Percentiles rank a stretch among this genome's conserved stretches.
Evolutionary conservation across 768 basidiomycete species (phyloP).

Genomic region (Kwoniella dejecticola): DNA sequence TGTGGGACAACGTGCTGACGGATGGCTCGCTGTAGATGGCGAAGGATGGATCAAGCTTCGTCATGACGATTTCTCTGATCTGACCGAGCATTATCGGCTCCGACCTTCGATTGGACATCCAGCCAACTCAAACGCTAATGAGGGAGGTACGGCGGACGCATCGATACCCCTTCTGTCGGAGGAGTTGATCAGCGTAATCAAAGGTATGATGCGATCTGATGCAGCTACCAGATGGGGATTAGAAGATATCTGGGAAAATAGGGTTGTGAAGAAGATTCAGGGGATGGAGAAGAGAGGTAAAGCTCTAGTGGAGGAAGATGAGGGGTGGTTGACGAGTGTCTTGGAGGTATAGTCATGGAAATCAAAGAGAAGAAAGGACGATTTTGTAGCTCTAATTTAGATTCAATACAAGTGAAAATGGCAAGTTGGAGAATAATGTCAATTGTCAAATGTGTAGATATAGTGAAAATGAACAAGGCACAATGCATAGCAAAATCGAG

Average conservation of each 20-base stretch:
- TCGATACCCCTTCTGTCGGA: slow-evolving; percentile 30
- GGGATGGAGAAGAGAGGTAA: slow-evolving; percentile 3
- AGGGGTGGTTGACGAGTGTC: slow-evolving; percentile 18
- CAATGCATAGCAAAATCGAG: too few relatives aligned
- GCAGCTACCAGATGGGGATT: slow-evolving; percentile 23
- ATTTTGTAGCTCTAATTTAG: too few relatives aligned
- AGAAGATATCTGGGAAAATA: slow-evolving; percentile 21
- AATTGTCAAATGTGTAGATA: too few relatives aligned
- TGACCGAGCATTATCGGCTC: slow-evolving; percentile 37
- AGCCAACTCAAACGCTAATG: background rate
- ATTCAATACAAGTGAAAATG: too few relatives aligned
- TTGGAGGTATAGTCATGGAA: slow-evolving; percentile 4
- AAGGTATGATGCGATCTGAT: slow-evolving; percentile 43
- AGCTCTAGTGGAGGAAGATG: slow-evolving; percentile 27
- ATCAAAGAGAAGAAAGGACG: too few relatives aligned
- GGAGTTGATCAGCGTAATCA: slow-evolving; percentile 31
- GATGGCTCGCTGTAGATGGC: slow-evolving; percentile 71
- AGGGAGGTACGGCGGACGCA: background rate
- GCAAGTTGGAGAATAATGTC: too few relatives aligned
- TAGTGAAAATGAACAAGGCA: too few relatives aligned
- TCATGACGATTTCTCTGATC: slow-evolving; percentile 78
- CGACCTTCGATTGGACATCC: background rate
- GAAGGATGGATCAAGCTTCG: slow-evolving; percentile 92
- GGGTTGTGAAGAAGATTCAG: slow-evolving; percentile 24
- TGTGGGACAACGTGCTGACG: too few relatives aligned